Conservation (phyloP, 306 rosid species). For the Rosa persica region DNA sequence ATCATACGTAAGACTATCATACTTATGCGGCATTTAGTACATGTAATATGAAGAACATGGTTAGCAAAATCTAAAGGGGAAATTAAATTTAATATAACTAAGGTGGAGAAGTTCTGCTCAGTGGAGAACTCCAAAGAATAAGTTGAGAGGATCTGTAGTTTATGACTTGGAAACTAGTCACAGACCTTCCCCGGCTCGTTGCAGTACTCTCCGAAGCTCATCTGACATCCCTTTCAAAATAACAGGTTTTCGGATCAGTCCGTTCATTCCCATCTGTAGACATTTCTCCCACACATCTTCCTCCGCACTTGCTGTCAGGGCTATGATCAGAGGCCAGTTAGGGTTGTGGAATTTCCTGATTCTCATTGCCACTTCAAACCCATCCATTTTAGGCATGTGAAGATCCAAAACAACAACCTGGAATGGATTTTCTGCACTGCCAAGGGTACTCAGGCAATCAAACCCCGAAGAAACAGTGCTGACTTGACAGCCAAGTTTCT, state of each 20-base stretch:
- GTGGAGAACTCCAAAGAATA: neutral
- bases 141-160: neutral
- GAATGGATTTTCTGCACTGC: constrained; percentile 38
- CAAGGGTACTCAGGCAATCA: constrained; percentile 55
- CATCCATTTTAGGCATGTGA: constrained; percentile 89
- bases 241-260: constrained; percentile 69
- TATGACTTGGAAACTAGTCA: constrained; percentile 22
- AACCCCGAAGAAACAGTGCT: constrained; percentile 70
- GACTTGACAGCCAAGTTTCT: constrained; percentile 81
- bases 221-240: constrained; percentile 57
- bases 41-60: constrained; percentile 11
- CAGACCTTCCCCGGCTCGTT: constrained; percentile 48
- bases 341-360: constrained; percentile 53
- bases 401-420: constrained; percentile 62
- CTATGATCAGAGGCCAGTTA: constrained; percentile 69
- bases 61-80: constrained; percentile 16
- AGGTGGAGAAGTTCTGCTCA: constrained; percentile 15
- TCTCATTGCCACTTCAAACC: constrained; percentile 66
- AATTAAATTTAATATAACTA: constrained; percentile 13
- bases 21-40: neutral
- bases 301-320: constrained; percentile 65
- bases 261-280: constrained; percentile 70
- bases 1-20: neutral
- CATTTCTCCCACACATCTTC: constrained; percentile 69
- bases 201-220: constrained; percentile 59